Evolutionary conservation across 495 filamentous ascomycete species (phyloP).

Genomic region (Podospora comata): DNA sequence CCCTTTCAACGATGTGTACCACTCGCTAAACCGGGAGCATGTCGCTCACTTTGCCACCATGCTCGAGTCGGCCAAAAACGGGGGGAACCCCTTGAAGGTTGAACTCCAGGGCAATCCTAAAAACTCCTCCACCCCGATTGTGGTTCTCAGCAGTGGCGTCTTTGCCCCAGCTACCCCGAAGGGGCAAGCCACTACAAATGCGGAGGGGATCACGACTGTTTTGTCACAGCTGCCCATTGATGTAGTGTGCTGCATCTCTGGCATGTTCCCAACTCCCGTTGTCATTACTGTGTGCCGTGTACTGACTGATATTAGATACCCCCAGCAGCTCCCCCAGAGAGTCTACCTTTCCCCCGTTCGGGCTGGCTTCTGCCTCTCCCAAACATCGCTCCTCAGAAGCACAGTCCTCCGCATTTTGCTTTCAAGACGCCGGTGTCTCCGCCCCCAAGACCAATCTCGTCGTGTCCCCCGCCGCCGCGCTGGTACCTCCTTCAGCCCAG

Average conservation of each 20-base stretch:
- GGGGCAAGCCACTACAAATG: not conserved
- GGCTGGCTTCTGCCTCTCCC: not conserved
- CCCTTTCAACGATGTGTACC: constrained; percentile 3
- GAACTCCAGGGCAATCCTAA: not conserved
- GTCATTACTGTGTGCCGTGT: not conserved
- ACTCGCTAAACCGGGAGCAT: constrained; percentile 4
- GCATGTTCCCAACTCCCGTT: not conserved
- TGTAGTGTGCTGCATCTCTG: constrained; percentile 7
- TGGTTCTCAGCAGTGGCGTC: constrained; percentile 6
- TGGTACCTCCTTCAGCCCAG: not conserved
- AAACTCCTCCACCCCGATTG: not conserved
- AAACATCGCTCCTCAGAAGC: not conserved
- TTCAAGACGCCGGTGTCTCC: not conserved
- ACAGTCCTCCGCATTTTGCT: not conserved
- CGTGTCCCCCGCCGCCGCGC: not conserved
- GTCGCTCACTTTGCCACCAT: not conserved
- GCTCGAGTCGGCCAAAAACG: constrained; percentile 1
- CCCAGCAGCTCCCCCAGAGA: not conserved
- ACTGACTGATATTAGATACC: not conserved
- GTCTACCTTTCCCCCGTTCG: not conserved
- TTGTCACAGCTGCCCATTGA: constrained; percentile 3
- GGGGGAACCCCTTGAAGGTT: not conserved
- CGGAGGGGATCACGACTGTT: not conserved
- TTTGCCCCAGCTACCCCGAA: not conserved
- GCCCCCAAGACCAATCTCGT: not conserved